Base-by-base conservation (phyloP, 2,329 filamentous ascomycete genomes). In the Ambrosiella xylebori region DNA sequence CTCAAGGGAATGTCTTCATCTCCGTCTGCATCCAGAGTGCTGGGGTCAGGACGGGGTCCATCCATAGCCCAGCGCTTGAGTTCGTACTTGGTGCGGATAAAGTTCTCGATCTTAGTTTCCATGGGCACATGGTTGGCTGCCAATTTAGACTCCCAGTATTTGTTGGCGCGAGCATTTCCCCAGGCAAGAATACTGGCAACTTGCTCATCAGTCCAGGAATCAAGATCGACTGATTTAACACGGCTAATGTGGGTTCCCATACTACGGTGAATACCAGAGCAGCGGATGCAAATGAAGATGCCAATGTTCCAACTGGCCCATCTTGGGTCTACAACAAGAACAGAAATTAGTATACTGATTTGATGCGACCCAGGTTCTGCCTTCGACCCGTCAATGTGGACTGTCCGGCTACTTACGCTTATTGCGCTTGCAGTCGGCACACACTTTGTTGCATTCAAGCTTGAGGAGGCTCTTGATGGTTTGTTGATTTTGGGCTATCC, bases 61-160 rank as follows among this genome's bases (percentile, higher is more conserved):
- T 98, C 93, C 90, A 97, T 97, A n/a, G 89, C 86, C 93, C 93
- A 98, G 73, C 94, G 80, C 79, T 95, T 97, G 57, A 93, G 86
- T 70, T 98, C 93, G 71, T 98, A 98, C 72, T 98, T 98, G 59
- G 94, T 98, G 64, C 93, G 84, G 66, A 98, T 97, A 68, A 98
- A 98, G 76, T 97, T 98, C 78, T 98, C 93, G 65, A 98, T 97
- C 78, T 98, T 98, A 64, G 86, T 80, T 74, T 98, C 94, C 19
- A 91, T 95, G 1, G 93, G 93, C 52, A 91, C 82, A 71, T 98
- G 93, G 61, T 90, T 90, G 12, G 85, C 74, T 1, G 91, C 89
- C 66, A 98, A 74, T 73, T 97, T 98, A 62, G 87, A 81, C 72
- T 98, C 94, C 91, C 91, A 98, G 70, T 97, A 95, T 76, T 95